Percentiles rank a stretch among this genome's conserved stretches.
phyloP scores from a whole-genome alignment of 345 rosid species.

The Xanthoceras sorbifolium region DNA sequence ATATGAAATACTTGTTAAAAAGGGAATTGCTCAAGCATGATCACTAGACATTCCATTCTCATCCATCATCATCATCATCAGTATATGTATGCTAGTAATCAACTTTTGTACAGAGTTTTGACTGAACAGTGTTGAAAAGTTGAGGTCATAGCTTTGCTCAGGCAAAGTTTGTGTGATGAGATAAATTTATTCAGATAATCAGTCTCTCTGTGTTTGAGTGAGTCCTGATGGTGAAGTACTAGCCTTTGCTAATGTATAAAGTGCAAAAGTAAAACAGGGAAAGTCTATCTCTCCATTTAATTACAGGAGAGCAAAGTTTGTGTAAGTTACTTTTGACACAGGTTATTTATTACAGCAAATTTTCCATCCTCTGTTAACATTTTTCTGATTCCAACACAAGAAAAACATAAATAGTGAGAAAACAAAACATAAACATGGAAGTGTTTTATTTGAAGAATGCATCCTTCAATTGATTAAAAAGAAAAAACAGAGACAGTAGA shows the following conservation, averaged over 20 bases:
- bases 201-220: too few relatives aligned
- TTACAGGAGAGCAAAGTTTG: not conserved
- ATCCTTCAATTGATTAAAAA: not conserved
- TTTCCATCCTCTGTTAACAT: too few relatives aligned
- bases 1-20: conserved; percentile 75
- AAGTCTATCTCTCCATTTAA: not conserved
- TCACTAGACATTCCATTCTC: not conserved
- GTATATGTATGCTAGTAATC: not conserved
- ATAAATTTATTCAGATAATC: too few relatives aligned
- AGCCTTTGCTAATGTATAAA: conserved; percentile 17
- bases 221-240: too few relatives aligned
- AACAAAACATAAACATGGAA: too few relatives aligned
- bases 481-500: not conserved
- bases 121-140: too few relatives aligned
- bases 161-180: too few relatives aligned
- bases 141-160: too few relatives aligned
- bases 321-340: not conserved
- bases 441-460: not conserved
- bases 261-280: not conserved
- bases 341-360: too few relatives aligned
- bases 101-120: too few relatives aligned
- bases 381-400: too few relatives aligned
- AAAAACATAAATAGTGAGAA: too few relatives aligned
- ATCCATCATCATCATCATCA: not conserved
- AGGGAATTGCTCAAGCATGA: conserved; percentile 59